Evolutionary conservation across 208 protist genomes (phyloP), one percentile per base, ranked within the genome.

Genomic region (Trypanosomatidae sp.): DNA sequence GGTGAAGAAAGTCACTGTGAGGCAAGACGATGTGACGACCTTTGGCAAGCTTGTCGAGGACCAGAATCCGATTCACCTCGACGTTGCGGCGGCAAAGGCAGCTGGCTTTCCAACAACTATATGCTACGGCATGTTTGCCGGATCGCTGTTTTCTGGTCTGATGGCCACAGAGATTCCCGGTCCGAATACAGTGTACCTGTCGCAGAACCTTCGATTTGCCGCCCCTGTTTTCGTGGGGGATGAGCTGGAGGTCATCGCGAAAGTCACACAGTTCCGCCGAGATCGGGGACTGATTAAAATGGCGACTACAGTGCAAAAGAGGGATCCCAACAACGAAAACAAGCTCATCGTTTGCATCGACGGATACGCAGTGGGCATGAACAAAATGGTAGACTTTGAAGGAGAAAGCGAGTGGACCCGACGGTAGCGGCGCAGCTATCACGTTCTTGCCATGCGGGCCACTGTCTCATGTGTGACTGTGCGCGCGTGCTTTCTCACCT

Each of bases 41-140:
- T 97, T 95, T 81, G 93, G 88, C 7, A 83, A 86, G 19, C 82
- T 97, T 39, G 83, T 95, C 30, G 84, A 85, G 17, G 93, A 97
- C 73, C 76, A 87, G 65, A 97, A 97, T 70, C 91, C 91, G 13
- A 96, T 97, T 71, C 93, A 97, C 76, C 73, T 71, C 56, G 84
- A 93, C 68, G 62, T 72, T 30, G 73, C 41, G 13, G 88, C 91
- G 0, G 91, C 91, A 5, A 90, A 89, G 77, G 85, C 84, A 7
- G 91, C 88, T 28, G 90, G 90, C 9, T 98, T 98, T 62, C 83
- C 90, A 0, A 66, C 76, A 47, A 68, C 84, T 36, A 86, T 98
- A 70, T 92, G 87, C 70, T 83, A 98, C 66, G 94, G 94, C 10
- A 92, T 95, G 82, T 74, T 95, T n/a, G 90, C 87, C 28, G 89